These are phyloP conservation scores for Yamadazyma diddensiae DNA, from an alignment of 1,139 yeast genomes.

Conservation along the genomic window DNA sequence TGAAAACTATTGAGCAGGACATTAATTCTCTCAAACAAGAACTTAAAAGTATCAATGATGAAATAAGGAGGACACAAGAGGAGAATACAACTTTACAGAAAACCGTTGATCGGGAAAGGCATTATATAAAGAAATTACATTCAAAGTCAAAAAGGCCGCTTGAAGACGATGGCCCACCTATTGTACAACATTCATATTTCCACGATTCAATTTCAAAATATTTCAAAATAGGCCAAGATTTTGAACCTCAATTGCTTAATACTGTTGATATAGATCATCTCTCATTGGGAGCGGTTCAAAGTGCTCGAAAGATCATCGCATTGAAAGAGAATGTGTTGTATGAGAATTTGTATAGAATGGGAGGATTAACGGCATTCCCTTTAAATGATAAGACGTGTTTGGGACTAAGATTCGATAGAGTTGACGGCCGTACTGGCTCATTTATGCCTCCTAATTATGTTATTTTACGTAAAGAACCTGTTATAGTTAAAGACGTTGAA, in stretches of 20 bases:
- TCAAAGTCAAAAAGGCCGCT: constrained; percentile 5
- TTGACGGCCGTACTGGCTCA: constrained; percentile 17
- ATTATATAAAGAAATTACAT: constrained; percentile 4
- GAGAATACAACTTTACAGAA: constrained; percentile 5
- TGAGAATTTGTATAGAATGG: constrained; percentile 38
- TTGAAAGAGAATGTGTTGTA: constrained; percentile 30
- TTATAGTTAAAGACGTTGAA: constrained; percentile 6
- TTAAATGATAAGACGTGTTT: constrained; percentile 27
- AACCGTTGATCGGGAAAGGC: constrained; percentile 6
- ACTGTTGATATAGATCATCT: constrained; percentile 9
- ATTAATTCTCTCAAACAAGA: constrained; percentile 16
- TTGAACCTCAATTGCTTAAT: constrained; percentile 5
- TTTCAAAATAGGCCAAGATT: constrained; percentile 15
- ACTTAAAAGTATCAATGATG: constrained; percentile 13
- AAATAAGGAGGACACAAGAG: constrained; percentile 7
- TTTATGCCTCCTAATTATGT: constrained; percentile 38
- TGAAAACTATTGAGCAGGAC: constrained; percentile 12
- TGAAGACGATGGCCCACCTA: constrained; percentile 13
- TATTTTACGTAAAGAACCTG: constrained; percentile 25
- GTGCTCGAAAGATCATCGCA: constrained; percentile 18
- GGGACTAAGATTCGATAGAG: constrained; percentile 39
- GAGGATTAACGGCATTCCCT: constrained; percentile 43
- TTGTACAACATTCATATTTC: constrained; percentile 27
- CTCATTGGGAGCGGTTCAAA: constrained; percentile 10
- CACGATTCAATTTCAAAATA: constrained; percentile 27